These are phyloP conservation scores for Zasmidium citrigriseum DNA, from an alignment of 2,329 filamentous ascomycete species.

Conservation along the genomic window DNA sequence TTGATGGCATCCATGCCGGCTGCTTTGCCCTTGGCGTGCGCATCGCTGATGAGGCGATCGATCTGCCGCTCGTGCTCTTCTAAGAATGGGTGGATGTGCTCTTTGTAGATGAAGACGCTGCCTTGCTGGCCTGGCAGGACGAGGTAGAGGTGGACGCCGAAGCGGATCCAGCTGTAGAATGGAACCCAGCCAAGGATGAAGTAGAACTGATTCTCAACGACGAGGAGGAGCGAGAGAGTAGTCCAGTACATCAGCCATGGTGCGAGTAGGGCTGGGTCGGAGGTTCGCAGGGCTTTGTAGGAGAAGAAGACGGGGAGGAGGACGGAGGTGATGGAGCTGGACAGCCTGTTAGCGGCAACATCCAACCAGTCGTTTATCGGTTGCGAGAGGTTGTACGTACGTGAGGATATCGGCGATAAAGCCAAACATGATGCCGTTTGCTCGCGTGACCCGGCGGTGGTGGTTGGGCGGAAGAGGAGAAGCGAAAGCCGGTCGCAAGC, in stretches of 20 bases:
- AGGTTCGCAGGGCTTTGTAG: conserved; percentile 94
- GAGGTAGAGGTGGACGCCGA: conserved; percentile 86
- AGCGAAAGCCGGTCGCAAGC: neutral
- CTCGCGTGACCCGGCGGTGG: conserved; percentile 13
- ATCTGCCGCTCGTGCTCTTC: conserved; percentile 83
- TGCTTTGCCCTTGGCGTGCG: conserved; percentile 75
- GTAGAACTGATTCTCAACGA: conserved; percentile 82
- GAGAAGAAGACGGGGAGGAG: conserved; percentile 95
- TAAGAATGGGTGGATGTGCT: conserved; percentile 85
- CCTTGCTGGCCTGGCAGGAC: conserved; percentile 98
- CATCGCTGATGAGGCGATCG: conserved; percentile 81
- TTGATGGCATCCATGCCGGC: conserved; percentile 66
- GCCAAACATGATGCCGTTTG: conserved; percentile 63
- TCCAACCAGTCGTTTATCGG: conserved; percentile 21
- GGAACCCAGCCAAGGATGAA: conserved; percentile 90
- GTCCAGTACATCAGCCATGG: conserved; percentile 99
- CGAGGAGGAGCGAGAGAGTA: conserved; percentile 76
- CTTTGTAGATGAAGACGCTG: conserved; percentile 80
- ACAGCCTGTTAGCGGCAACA: conserved; percentile 1
- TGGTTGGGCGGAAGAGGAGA: neutral
- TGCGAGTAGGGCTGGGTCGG: conserved; percentile 82
- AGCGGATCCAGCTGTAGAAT: conserved; percentile 89
- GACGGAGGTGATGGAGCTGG: conserved; percentile 80
- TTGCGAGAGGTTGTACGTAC: conserved; percentile 53
- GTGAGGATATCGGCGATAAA: conserved; percentile 75